Base-by-base conservation (phyloP, 2,329 filamentous ascomycete species). In the Colletotrichum sublineola region DNA sequence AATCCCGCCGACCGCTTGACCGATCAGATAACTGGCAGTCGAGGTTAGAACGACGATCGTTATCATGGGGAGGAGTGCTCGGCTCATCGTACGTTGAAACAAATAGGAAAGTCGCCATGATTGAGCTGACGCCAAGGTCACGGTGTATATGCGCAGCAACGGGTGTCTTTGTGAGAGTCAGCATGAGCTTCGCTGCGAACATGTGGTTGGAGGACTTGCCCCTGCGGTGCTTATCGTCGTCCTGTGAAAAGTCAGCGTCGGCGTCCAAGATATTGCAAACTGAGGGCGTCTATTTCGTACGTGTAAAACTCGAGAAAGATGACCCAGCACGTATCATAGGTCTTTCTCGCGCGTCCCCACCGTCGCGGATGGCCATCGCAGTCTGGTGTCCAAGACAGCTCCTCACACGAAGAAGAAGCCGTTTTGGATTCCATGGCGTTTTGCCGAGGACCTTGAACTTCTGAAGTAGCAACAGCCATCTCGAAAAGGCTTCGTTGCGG, bases 261-360 rank as follows among this genome's bases (percentile, higher is more conserved):
- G 0, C 7, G 7, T 0, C 1, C 0, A 2, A 40, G 1, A 18
- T 7, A 29, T 5, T 24, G 24, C 24, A 24, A 5, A 40, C 20
- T 1, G 33, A 0, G 24, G 2, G 0, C 3, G 14, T n/a, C 5
- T 11, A 1, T 42, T 33, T 50, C 55, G 1, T 57, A 68, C 68
- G 68, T 71, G 40, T 62, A 71, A 14, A 71, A 71, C 33, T 71
- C 68, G 0, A 71, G 40, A n/a, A 71, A 71, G 6, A 68, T 56
- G 3, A 71, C 50, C 6, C 57, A 11, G 31, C 56, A 48, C 8
- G 68, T 71, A 6, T 71, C 68, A 2, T 68, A 71, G 2, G 29
- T 36, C 44, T 71, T 71, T 15, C 68, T 24, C 33, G 50, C 36
- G 14, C 44, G 36, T 1, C 63, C 36, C 68, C 68, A 71, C n/a